Base-by-base conservation (phyloP, 257 asterid species). In the Solanum etuberosum region DNA sequence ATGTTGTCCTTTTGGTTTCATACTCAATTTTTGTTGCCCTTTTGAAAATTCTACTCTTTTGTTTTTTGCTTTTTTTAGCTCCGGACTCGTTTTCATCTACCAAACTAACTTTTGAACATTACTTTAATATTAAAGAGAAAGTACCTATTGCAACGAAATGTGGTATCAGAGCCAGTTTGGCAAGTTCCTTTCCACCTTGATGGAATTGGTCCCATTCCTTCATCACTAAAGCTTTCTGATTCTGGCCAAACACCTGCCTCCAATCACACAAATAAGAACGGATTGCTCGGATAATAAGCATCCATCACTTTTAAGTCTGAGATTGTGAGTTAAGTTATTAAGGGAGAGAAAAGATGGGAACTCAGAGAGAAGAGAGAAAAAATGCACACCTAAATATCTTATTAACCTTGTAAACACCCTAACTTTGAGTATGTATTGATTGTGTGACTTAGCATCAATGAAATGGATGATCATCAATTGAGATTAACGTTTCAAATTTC, bases 161-260 rank as follows among this genome's bases (percentile, higher is more conserved):
- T 86, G 87, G 92, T 29, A 90, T 97, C 99, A 57, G 78, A 43
- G 48, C 57, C 91, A 92, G 91, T 92, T 89, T 95, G 95, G 89
- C 98, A 96, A 87, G 90, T 89, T 65, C 99, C 99, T 90, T 88
- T 95, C 99, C 98, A 96, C 91, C 91, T 95, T 15, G 92, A 90
- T 71, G 99, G 99, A 85, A 93, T 70, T 25, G 98, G 97, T 73
- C 99, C 98, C 59, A 91, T 3, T 48, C 78, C 93, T 72, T 91
- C 92, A 86, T 94, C 98, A 42, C 93, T 90, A 67, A 96, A 96
- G 95, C 99, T 95, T 91, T 93, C 91, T 9, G 98, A 95, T 65
- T 93, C 97, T 3, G 98, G 97, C 99, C 99, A 96, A 21, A 85
- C 99, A 86, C 99, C 99, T 96, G 89, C 25, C 29, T 23, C 54